Evolutionary conservation across 768 basidiomycete species (phyloP), one percentile per base, ranked within the genome.

Genomic region (Cystofilobasidium macerans): DNA sequence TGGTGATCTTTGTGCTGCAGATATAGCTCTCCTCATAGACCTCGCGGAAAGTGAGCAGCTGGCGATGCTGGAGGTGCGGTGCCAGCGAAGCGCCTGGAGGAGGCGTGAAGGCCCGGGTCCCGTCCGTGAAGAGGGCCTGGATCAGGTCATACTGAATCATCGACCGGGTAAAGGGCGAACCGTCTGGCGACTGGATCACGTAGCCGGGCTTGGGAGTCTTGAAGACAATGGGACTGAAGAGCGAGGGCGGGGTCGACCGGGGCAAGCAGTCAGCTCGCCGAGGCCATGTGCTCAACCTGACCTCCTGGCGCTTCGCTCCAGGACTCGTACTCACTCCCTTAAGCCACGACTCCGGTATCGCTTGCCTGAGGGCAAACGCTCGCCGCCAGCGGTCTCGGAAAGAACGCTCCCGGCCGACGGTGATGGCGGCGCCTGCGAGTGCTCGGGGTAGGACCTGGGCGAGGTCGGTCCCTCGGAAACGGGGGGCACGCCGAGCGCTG

Each of bases 21-120:
- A 85, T 85, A 69, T 91, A 75, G 12, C 88, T 84, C 71, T 86
- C 85, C 69, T 89, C 82, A 74, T 91, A 94, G 69, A 93, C 81
- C 73, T 89, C 86, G 71, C 82, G 81, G 74, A 94, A 92, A 71
- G 84, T 83, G 75, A 88, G 80, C 75, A 81, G 66, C 81, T 80
- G 9, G 61, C 48, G 42, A 45, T 45, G 43, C 48, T 8, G 62
- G n/a, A 22, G 66, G 32, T 40, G 53, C 51, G 26, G 56, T 57
- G 28, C 62, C 62, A 68, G 56, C 64, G 53, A 57, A 58, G 82
- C 65, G n/a, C 85, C 80, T 0, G 72, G 68, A 12, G 71, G 73
- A 71, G 85, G 81, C 24, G 82, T 82, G 77, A 88, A 89, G 59
- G 79, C 85, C 74, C 71, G 82, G 62, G 76, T 80, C 77, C 77